Conservation (phyloP, 2,329 filamentous ascomycete genomes). For the Dryadomyces sulphureus region DNA sequence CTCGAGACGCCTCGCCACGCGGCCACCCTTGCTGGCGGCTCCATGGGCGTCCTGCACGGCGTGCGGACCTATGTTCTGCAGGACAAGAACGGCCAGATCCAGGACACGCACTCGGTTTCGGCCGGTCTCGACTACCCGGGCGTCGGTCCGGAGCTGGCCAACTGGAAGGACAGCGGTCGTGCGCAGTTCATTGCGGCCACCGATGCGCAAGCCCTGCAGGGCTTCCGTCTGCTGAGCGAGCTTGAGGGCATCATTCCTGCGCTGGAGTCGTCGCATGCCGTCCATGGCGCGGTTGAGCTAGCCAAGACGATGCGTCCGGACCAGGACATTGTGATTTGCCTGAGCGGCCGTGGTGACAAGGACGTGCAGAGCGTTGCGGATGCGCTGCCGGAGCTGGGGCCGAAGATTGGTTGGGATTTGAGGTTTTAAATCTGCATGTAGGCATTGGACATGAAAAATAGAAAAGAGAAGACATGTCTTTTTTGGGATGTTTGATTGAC, state of each 20-base stretch:
- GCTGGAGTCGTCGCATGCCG: slow-evolving; percentile 82
- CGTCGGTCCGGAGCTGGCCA: slow-evolving; percentile 80
- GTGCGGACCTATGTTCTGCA: slow-evolving; percentile 94
- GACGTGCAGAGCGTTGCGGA: slow-evolving; percentile 97
- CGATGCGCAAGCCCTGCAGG: slow-evolving; percentile 76
- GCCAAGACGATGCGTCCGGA: slow-evolving; percentile 86
- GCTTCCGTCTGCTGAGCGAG: slow-evolving; percentile 73
- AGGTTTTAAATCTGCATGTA: slow-evolving; percentile 27
- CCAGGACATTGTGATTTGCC: slow-evolving; percentile 82
- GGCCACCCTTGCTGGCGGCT: slow-evolving; percentile 73
- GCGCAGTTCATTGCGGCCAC: slow-evolving; percentile 86
- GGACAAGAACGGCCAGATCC: slow-evolving; percentile 82
- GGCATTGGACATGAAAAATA: background rate
- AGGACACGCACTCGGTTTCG: slow-evolving; percentile 90
- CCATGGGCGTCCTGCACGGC: slow-evolving; percentile 87
- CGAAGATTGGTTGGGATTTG: slow-evolving; percentile 66
- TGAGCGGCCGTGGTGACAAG: slow-evolving; percentile 92
- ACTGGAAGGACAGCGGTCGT: slow-evolving; percentile 81
- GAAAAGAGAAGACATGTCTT: background rate
- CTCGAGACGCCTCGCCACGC: slow-evolving; percentile 74
- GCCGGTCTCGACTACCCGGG: slow-evolving; percentile 95
- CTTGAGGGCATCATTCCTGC: slow-evolving; percentile 95
- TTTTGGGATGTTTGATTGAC: too few species aligned
- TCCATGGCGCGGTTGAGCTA: slow-evolving; percentile 77
- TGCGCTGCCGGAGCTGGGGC: slow-evolving; percentile 75